Conservation (phyloP, 2,329 filamentous ascomycete genomes). For the Chrysoporthe austroafricana region DNA sequence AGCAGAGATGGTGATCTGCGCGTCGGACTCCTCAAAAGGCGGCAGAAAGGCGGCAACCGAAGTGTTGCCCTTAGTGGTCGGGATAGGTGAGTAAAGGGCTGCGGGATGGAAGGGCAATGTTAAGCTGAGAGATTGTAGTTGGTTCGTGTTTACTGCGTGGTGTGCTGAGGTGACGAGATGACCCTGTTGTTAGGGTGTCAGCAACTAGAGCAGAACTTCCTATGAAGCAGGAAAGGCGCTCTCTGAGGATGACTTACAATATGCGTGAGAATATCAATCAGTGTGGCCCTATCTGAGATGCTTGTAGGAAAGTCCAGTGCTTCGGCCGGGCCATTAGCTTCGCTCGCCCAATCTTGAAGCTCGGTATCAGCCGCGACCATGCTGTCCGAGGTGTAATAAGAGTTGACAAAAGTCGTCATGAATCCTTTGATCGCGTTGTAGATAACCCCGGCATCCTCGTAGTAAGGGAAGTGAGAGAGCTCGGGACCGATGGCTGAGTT, state of each 20-base stretch:
- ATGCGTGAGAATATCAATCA: slow-evolving; percentile 49
- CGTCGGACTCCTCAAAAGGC: slow-evolving; percentile 36
- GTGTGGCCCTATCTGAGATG: slow-evolving; percentile 32
- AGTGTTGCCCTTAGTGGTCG: slow-evolving; percentile 42
- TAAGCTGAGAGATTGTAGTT: slow-evolving; percentile 41
- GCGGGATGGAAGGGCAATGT: slow-evolving; percentile 48
- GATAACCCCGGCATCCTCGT: slow-evolving; percentile 46
- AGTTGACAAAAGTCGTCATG: slow-evolving; percentile 45
- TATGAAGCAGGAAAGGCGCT: not conserved
- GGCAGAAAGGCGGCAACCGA: slow-evolving; percentile 43
- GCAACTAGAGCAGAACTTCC: not conserved
- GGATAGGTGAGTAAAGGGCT: slow-evolving; percentile 45
- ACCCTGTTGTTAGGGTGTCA: slow-evolving; percentile 31
- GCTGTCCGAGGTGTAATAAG: slow-evolving; percentile 45
- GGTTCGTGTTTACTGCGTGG: slow-evolving; percentile 48
- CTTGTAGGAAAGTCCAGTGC: slow-evolving; percentile 47
- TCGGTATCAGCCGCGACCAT: slow-evolving; percentile 44
- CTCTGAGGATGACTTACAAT: slow-evolving; percentile 25
- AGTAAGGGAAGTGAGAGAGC: slow-evolving; percentile 48
- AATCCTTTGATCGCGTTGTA: slow-evolving; percentile 42
- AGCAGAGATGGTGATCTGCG: slow-evolving; percentile 43
- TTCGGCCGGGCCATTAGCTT: slow-evolving; percentile 43
- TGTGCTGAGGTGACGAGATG: slow-evolving; percentile 44
- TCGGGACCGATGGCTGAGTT: slow-evolving; percentile 39
- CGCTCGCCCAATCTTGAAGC: slow-evolving; percentile 48